Base-by-base conservation (phyloP, 2,329 filamentous ascomycete species). In the Teratosphaeriaceae sp. region DNA sequence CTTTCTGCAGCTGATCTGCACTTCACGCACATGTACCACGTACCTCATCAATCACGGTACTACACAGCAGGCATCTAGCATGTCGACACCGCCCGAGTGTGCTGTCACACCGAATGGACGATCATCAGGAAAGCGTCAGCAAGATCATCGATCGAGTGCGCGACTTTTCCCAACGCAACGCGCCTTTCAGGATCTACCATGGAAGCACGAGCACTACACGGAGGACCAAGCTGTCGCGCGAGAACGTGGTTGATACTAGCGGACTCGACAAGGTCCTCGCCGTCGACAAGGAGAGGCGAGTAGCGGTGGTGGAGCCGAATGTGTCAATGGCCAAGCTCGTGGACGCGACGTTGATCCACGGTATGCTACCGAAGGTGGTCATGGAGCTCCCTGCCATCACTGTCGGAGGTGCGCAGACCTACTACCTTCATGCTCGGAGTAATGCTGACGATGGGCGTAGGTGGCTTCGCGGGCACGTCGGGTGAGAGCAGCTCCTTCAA, bases 361-460 rank as follows among this genome's bases (percentile, higher is more conserved):
- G 74, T 0, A 64, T 85, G 0, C 62, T 85, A 1, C 80, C 75
- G 1, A 75, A 74, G 0, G 79, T 85, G 0, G 79, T 85, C 3
- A 84, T 84, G 76, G 82, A 85, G 53, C 81, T 85, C 38, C 80
- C 80, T 0, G 79, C 79, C 0, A 85, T 85, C 48, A 85, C 82
- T 0, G 76, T 75, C 0, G 82, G 81, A 12, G 36, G 36, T n/a
- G n/a, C n/a, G n/a, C n/a, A n/a, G n/a, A n/a, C n/a, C n/a, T n/a
- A n/a, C n/a, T n/a, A n/a, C n/a, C n/a, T n/a, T n/a, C n/a, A n/a
- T n/a, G n/a, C n/a, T n/a, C n/a, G n/a, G n/a, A n/a, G n/a, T n/a
- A n/a, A n/a, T n/a, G n/a, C n/a, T n/a, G n/a, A n/a, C n/a, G n/a
- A n/a, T n/a, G n/a, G n/a, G n/a, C n/a, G n/a, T n/a, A n/a, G n/a